Percentiles rank a stretch among this genome's conserved stretches.
phyloP scores from a whole-genome alignment of 495 filamentous ascomycete genomes.

The Aspergillus incahuasiensis region DNA sequence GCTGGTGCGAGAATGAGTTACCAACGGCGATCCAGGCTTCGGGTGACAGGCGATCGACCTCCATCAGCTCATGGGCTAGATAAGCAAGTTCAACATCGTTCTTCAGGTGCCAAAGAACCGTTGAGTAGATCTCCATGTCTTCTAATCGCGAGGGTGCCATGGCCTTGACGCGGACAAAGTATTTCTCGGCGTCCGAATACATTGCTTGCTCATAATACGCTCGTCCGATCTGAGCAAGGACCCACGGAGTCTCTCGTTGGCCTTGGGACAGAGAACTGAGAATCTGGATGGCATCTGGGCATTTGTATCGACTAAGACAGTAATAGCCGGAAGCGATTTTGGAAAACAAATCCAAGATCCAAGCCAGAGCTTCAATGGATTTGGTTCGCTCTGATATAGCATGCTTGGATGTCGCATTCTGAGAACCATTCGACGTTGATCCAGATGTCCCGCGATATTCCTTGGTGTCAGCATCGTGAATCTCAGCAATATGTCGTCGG shows the following conservation, averaged over 20 bases:
- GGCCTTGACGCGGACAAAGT: constrained; percentile 69
- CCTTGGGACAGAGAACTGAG: constrained; percentile 63
- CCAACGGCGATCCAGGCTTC: constrained; percentile 94
- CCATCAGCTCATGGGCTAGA: constrained; percentile 83
- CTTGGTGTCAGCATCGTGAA: constrained; percentile 63
- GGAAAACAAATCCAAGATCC: constrained; percentile 76
- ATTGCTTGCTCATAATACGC: constrained; percentile 83
- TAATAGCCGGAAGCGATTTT: constrained; percentile 78
- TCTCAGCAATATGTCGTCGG: constrained; percentile 54
- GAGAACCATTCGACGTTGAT: constrained; percentile 21
- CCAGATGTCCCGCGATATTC: constrained; percentile 33
- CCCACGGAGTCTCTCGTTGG: constrained; percentile 94
- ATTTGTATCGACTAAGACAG: constrained; percentile 70
- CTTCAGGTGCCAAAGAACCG: constrained; percentile 93
- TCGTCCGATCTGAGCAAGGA: constrained; percentile 81
- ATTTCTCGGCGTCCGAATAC: constrained; percentile 80
- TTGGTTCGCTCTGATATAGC: constrained; percentile 43
- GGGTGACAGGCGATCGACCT: constrained; percentile 78
- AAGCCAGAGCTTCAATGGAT: constrained; percentile 69
- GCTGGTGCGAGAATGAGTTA: constrained; percentile 91
- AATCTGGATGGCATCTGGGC: constrained; percentile 65
- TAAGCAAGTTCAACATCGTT: constrained; percentile 87
- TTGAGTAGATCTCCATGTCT: constrained; percentile 97
- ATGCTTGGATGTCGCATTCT: constrained; percentile 26
- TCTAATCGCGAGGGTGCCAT: constrained; percentile 74